phyloP scores from a whole-genome alignment of 179 eudicot species.

The Nepenthes alata region DNA sequence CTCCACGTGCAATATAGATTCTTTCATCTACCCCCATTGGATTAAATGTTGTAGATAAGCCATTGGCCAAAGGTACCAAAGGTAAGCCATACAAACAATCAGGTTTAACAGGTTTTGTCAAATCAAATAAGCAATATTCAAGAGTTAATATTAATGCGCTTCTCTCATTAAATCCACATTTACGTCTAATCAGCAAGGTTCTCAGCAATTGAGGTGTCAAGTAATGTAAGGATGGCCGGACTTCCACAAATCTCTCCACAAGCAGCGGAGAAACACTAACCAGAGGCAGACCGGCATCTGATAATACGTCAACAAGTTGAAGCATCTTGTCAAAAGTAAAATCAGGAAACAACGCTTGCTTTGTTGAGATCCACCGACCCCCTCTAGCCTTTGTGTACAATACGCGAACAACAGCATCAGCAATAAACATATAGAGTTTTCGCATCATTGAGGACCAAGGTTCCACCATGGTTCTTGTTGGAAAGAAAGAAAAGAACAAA shows the following conservation, averaged over 20 bases:
- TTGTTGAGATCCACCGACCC: conserved; percentile 93
- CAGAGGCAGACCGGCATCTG: conserved; percentile 76
- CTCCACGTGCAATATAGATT: conserved; percentile 58
- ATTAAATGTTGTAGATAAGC: conserved; percentile 58
- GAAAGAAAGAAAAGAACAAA: conserved; percentile 85
- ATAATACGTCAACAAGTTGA: conserved; percentile 71
- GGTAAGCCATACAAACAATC: conserved; percentile 72
- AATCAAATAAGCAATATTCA: conserved; percentile 83
- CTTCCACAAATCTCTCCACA: conserved; percentile 72
- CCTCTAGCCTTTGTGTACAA: conserved; percentile 85
- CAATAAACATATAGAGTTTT: conserved; percentile 64
- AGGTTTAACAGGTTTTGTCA: conserved; percentile 41
- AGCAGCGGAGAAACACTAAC: conserved; percentile 51
- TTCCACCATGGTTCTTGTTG: conserved; percentile 46
- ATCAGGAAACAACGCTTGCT: conserved; percentile 92
- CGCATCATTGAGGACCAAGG: conserved; percentile 94
- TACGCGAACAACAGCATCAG: conserved; percentile 74
- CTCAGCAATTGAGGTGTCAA: conserved; percentile 88
- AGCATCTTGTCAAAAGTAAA: conserved; percentile 53
- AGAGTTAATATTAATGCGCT: conserved; percentile 62
- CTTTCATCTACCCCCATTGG: conserved; percentile 62
- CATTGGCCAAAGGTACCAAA: conserved; percentile 86
- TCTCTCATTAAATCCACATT: conserved; percentile 65
- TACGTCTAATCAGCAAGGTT: conserved; percentile 61
- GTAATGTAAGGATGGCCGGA: conserved; percentile 73